Conservation (phyloP, 176 grass and related monocot genomes). For the Aegilops longissima region DNA sequence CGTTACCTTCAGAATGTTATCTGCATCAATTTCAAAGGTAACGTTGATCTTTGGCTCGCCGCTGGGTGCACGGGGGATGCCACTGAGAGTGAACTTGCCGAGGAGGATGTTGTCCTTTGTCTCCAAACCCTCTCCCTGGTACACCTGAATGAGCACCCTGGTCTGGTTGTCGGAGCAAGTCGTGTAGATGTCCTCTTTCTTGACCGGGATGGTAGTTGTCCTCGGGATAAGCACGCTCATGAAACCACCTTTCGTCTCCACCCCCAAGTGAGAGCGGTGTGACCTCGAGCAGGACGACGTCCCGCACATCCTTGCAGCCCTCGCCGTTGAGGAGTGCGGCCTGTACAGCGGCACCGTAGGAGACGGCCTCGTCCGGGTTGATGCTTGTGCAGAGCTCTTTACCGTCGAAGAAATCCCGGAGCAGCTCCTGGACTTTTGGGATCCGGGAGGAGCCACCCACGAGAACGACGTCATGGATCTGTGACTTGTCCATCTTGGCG, state of each 20-base stretch:
- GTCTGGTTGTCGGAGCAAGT: neutral
- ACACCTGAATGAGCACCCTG: neutral
- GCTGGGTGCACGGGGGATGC: neutral
- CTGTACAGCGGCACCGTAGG: conserved; percentile 62
- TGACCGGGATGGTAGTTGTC: neutral
- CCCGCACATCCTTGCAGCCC: neutral
- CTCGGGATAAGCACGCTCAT: neutral
- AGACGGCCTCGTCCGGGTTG: conserved; percentile 79
- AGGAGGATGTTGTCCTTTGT: neutral
- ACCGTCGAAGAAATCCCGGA: conserved; percentile 66
- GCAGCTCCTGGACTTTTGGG: conserved; percentile 66
- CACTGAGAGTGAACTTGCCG: neutral
- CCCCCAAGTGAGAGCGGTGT: neutral
- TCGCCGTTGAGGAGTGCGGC: neutral
- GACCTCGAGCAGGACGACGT: neutral
- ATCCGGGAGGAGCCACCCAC: conserved; percentile 69
- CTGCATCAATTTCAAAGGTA: neutral
- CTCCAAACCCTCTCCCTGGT: neutral
- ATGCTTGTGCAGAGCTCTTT: conserved; percentile 82
- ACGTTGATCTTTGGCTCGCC: neutral
- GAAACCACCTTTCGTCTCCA: neutral
- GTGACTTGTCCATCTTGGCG: conserved; percentile 70
- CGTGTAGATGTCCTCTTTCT: neutral
- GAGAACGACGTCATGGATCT: conserved; percentile 61
- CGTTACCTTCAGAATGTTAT: neutral